Base-by-base conservation (phyloP, 495 filamentous ascomycete genomes). In the Collariella sp. region DNA sequence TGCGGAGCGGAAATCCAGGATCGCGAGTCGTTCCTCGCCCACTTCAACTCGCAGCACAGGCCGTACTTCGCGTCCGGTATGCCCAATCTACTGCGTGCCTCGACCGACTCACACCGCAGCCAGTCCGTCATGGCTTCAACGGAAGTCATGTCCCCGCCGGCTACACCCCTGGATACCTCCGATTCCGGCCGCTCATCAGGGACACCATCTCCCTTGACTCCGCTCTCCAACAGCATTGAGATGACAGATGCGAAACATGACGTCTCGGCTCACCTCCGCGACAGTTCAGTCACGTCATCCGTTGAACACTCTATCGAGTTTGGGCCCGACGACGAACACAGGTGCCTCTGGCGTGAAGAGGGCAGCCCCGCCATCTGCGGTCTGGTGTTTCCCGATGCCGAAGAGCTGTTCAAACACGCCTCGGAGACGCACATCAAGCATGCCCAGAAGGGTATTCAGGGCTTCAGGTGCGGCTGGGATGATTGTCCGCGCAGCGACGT, bases 401-500 rank as follows among this genome's bases (percentile, higher is more conserved):
- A 59, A 22, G 66, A 65, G 29, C 60, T 70, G 15, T 67, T 67
- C 38, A 45, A 46, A 12, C 67, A 70, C 20, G 58, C 64, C 3
- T 62, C 61, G 6, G 57, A 59, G 22, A 40, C 35, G 5, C 67
- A 70, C 43, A 67, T 68, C 49, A 62, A 59, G 50, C 44, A 60
- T 39, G 64, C 66, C 16, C 55, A 56, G n/a, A 70, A 70, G 55
- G 67, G 66, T 0, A 57, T 56, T 13, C 55, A 60, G 16, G 64
- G 64, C 1, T 68, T 70, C 49, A 52, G 61, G 9, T 71, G 70
- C 49, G 60, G 64, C 34, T 71, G 69, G 69, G 56, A 60, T 31
- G 66, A 62, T 49, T 72, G 69, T 47, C 57, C 58, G 20, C 63
- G 72, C 1, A 80, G 80, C 55, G 57, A 57, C 5, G 42, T 51